These are phyloP conservation scores for Lagenidium giganteum DNA, from an alignment of 352 stramenopile species.

Conservation along the genomic window DNA sequence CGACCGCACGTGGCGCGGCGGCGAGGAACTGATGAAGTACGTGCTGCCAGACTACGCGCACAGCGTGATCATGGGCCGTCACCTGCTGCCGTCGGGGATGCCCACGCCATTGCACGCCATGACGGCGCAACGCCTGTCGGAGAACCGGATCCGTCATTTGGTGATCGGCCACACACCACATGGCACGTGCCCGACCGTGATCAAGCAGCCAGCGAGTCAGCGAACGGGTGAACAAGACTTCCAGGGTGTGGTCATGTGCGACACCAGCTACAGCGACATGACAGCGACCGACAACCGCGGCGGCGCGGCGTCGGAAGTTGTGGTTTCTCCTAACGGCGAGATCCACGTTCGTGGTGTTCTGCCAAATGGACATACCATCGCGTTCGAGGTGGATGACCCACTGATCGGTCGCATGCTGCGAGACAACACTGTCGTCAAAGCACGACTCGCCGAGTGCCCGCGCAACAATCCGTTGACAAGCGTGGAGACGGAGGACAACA, in stretches of 20 bases:
- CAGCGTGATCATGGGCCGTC: constrained; percentile 56
- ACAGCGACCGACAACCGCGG: constrained; percentile 61
- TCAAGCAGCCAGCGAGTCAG: constrained; percentile 35
- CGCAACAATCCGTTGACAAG: too few species aligned
- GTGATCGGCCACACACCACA: constrained; percentile 88
- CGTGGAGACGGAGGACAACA: constrained; percentile 14
- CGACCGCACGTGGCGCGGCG: constrained; percentile 15
- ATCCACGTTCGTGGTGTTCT: constrained; percentile 39
- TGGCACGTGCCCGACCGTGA: constrained; percentile 81
- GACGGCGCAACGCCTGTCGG: constrained; percentile 48
- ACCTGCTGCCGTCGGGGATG: constrained; percentile 63
- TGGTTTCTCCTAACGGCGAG: constrained; percentile 36
- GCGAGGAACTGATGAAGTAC: constrained; percentile 56
- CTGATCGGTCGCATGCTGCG: constrained; percentile 33
- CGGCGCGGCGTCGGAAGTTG: constrained; percentile 50
- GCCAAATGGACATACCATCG: constrained; percentile 26
- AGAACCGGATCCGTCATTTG: constrained; percentile 69
- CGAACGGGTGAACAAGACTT: constrained; percentile 22
- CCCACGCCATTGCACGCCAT: constrained; percentile 28
- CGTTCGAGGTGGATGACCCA: constrained; percentile 29
- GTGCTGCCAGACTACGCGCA: constrained; percentile 34
- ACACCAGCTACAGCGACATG: constrained; percentile 87
- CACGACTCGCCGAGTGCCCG: constrained; percentile 26
- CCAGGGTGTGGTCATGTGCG: constrained; percentile 78
- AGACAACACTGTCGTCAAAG: constrained; percentile 49